phyloP scores from a whole-genome alignment of 306 rosid genomes.

The Cicer bijugum region DNA sequence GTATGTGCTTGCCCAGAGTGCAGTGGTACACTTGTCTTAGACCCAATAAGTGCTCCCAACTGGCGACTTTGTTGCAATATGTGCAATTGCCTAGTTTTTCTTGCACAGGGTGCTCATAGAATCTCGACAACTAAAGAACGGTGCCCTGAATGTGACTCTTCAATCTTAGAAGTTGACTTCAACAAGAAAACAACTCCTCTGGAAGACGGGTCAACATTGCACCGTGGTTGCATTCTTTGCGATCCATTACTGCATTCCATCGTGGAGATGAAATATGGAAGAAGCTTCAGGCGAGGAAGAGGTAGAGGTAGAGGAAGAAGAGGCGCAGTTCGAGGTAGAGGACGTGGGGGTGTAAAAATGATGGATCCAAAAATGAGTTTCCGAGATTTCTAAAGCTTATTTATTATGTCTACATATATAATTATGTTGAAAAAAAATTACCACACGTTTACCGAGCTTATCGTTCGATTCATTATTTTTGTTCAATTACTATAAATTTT shows the following conservation, averaged over 20 bases:
- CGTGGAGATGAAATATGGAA: conserved; percentile 87
- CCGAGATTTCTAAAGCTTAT: conserved; percentile 69
- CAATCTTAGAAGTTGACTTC: conserved; percentile 85
- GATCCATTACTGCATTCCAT: conserved; percentile 93
- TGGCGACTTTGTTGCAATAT: conserved; percentile 86
- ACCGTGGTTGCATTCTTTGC: conserved; percentile 86
- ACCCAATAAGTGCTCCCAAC: conserved; percentile 89
- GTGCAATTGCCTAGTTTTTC: conserved; percentile 89
- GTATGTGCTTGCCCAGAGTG: conserved; percentile 98
- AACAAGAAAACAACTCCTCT: conserved; percentile 92
- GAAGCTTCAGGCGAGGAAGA: conserved; percentile 71
- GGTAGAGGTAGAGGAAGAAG: conserved; percentile 76
- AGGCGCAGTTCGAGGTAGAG: conserved; percentile 62
- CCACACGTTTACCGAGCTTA: conserved; percentile 18
- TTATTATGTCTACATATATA: conserved; percentile 7
- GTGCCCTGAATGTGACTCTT: conserved; percentile 82
- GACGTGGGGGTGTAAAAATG: conserved; percentile 60
- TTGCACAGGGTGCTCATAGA: conserved; percentile 92
- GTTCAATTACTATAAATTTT: conserved; percentile 27
- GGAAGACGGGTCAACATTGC: conserved; percentile 79
- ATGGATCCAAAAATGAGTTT: conserved; percentile 94
- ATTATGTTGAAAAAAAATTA: not conserved
- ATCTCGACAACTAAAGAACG: conserved; percentile 74
- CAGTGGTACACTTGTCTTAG: conserved; percentile 86
- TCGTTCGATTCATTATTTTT: conserved; percentile 10